Conservation (phyloP, 495 filamentous ascomycete genomes). For the Penicillium mononematosum region DNA sequence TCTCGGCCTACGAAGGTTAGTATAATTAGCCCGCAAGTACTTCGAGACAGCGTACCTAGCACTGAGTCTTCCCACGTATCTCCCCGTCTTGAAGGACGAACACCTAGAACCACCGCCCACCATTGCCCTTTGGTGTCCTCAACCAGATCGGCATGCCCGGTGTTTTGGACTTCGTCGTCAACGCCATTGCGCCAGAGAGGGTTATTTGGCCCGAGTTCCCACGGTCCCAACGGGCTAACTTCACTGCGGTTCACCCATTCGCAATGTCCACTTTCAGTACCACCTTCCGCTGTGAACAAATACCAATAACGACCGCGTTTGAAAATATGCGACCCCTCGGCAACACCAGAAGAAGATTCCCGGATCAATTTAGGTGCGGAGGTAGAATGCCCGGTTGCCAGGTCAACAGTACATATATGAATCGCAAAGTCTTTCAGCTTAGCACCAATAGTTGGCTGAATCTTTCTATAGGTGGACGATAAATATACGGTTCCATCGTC, state of each 20-base stretch:
- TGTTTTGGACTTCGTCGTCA: conserved; percentile 41
- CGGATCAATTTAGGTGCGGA: conserved; percentile 47
- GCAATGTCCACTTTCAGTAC: conserved; percentile 57
- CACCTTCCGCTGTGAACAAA: conserved; percentile 66
- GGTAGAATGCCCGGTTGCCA: conserved; percentile 35
- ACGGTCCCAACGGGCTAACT: conserved; percentile 53
- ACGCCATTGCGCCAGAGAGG: conserved; percentile 41
- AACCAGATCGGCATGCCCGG: conserved; percentile 46
- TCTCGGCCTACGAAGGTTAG: conserved; percentile 38
- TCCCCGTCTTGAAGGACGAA: conserved; percentile 34
- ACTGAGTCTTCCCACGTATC: conserved; percentile 39
- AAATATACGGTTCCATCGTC: conserved; percentile 41
- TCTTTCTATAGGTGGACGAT: conserved; percentile 38
- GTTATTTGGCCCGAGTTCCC: conserved; percentile 42
- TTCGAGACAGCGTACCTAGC: conserved; percentile 26
- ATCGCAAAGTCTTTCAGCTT: conserved; percentile 42
- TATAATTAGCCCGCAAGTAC: not conserved
- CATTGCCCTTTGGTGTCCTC: conserved; percentile 43
- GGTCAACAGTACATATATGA: conserved; percentile 40
- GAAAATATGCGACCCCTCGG: conserved; percentile 67
- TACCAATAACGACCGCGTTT: conserved; percentile 66
- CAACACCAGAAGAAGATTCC: conserved; percentile 52
- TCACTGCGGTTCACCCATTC: conserved; percentile 43
- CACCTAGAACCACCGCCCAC: conserved; percentile 48
- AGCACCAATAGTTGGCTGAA: conserved; percentile 24